Percentiles rank a stretch among this genome's conserved stretches.
Evolutionary conservation across 768 basidiomycete species (phyloP).

Genomic region (Coprinellus aureogranulatus): DNA sequence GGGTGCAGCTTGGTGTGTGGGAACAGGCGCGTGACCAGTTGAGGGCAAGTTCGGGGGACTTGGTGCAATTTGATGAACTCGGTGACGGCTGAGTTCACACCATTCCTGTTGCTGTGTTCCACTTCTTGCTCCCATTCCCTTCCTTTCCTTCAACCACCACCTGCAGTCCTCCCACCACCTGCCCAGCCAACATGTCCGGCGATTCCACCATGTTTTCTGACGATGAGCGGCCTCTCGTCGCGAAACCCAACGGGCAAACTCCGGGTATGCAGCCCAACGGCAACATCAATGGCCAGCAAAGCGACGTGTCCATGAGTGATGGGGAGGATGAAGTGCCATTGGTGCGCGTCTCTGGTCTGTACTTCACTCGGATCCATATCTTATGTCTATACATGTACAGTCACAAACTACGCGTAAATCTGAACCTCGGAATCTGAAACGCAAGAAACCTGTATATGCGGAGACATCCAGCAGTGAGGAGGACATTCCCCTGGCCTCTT

Average conservation of each 20-base stretch:
- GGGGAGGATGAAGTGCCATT: constrained; percentile 72
- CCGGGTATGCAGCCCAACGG: constrained; percentile 44
- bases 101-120: constrained; percentile 17
- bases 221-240: constrained; percentile 54
- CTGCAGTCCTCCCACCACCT: constrained; percentile 21
- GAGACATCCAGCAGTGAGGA: constrained; percentile 71
- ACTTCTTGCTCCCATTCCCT: constrained; percentile 14
- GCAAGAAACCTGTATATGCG: constrained; percentile 54
- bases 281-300: constrained; percentile 21
- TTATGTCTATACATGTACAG: constrained; percentile 29
- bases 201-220: constrained; percentile 55
- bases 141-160: constrained; percentile 16
- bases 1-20: constrained; percentile 4
- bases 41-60: constrained; percentile 60
- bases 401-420: constrained; percentile 51
- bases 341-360: constrained; percentile 40
- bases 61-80: constrained; percentile 29
- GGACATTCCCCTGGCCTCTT: constrained; percentile 69
- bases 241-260: constrained; percentile 42
- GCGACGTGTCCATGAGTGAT: constrained; percentile 50
- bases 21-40: constrained; percentile 35
- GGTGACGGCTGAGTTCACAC: constrained; percentile 20
- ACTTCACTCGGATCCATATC: constrained; percentile 9
- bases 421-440: constrained; percentile 47
- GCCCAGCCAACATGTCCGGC: constrained; percentile 38